Percentiles rank a stretch among this genome's conserved stretches.
phyloP scores from a whole-genome alignment of 805 yeast genomes.

The Metschnikowia continentalis region DNA sequence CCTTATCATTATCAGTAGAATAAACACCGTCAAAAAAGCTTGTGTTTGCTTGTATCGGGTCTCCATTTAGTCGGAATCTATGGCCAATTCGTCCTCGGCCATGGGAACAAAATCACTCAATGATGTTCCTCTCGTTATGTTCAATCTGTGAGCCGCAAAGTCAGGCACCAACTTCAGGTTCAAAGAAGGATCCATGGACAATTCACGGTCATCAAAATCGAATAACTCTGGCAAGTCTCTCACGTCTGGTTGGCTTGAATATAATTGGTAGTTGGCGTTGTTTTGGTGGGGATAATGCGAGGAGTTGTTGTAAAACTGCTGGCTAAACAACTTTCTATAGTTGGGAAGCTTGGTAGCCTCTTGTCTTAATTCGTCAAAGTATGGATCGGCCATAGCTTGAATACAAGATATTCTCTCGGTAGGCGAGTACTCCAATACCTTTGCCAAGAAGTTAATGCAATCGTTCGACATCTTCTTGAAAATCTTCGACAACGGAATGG shows the following conservation, averaged over 20 bases:
- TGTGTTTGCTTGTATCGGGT: background rate
- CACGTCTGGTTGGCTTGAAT: constrained; percentile 37
- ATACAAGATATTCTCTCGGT: constrained; percentile 56
- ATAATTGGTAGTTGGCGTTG: constrained; percentile 41
- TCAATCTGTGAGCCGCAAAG: constrained; percentile 29
- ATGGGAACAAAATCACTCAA: constrained; percentile 40
- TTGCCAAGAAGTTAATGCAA: constrained; percentile 52
- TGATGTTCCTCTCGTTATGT: constrained; percentile 20
- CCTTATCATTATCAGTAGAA: background rate
- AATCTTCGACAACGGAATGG: constrained; percentile 66
- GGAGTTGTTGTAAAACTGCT: constrained; percentile 30
- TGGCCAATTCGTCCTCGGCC: constrained; percentile 22
- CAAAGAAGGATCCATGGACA: constrained; percentile 41
- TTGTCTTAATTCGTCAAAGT: constrained; percentile 52
- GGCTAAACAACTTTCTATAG: constrained; percentile 40
- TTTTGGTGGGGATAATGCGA: constrained; percentile 27
- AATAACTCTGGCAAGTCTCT: constrained; percentile 46
- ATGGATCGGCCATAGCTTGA: constrained; percentile 47
- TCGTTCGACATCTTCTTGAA: constrained; percentile 54
- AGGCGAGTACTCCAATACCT: constrained; percentile 67
- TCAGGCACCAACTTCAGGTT: constrained; percentile 41
- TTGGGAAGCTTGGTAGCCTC: constrained; percentile 37
- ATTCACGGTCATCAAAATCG: constrained; percentile 50
- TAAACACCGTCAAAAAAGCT: background rate
- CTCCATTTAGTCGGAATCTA: constrained; percentile 27